Percentiles rank a stretch among this genome's conserved stretches.
Evolutionary conservation across 1,284 basidiomycete genomes (phyloP).

Genomic region (Dichomitus squalens): DNA sequence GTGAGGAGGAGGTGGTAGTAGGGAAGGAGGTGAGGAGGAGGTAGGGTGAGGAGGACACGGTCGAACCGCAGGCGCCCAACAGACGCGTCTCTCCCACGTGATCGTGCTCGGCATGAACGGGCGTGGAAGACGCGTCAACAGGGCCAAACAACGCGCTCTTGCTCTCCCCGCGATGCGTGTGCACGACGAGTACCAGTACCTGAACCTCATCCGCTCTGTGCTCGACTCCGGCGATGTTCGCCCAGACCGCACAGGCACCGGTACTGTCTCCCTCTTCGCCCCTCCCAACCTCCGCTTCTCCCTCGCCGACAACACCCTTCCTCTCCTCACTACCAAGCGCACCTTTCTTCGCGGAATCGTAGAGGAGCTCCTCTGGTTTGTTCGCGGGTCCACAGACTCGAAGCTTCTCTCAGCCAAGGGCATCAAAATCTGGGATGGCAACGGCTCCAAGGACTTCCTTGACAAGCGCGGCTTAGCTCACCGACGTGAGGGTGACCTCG

Average conservation of each 20-base stretch:
- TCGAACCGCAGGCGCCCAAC: background rate
- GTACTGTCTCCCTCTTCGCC: constrained; percentile 88
- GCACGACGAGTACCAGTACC: constrained; percentile 88
- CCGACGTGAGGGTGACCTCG: constrained; percentile 90
- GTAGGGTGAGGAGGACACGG: background rate
- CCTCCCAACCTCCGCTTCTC: constrained; percentile 89
- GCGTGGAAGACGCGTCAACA: constrained; percentile 10
- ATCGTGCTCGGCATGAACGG: background rate
- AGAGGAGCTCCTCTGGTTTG: constrained; percentile 97
- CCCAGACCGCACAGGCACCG: constrained; percentile 91
- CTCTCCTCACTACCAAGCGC: constrained; percentile 93
- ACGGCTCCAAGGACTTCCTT: constrained; percentile 88
- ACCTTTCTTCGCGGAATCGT: constrained; percentile 92
- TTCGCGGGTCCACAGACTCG: constrained; percentile 86
- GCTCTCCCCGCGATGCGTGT: constrained; percentile 8
- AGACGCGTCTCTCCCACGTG: constrained; percentile 11
- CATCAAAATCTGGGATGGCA: constrained; percentile 98
- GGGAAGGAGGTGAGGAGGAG: background rate
- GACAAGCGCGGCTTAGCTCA: constrained; percentile 83
- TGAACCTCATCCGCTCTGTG: constrained; percentile 77
- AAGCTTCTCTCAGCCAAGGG: constrained; percentile 79
- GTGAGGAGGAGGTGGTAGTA: no score
- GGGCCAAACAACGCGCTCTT: constrained; percentile 13
- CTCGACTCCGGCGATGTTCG: constrained; percentile 76
- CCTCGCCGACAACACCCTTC: constrained; percentile 72